Base-by-base conservation (phyloP, 225 moss, liverwort and hornwort species). In the Physcomitrellopsis africana region DNA sequence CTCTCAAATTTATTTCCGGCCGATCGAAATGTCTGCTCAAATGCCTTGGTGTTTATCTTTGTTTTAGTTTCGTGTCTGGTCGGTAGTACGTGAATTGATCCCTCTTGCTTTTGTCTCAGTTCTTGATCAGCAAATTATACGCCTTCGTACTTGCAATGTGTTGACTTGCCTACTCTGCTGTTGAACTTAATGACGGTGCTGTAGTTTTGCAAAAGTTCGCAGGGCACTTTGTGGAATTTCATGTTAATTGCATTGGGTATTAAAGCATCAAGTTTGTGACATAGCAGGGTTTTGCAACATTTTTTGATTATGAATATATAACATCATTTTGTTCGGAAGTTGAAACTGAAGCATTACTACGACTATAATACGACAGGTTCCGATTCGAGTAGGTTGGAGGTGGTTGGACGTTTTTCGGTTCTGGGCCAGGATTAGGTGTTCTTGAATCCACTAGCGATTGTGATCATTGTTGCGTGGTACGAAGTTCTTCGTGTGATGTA, bases 211-310 rank as follows among this genome's bases (percentile, higher is more conserved):
- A 24, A 55, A 8, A 8, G 55, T 22, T 55, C 19, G 20, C 55
- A 7, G 19, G 8, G 7, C 22, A 20, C 4, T 7, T 22, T 9
- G 11, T 11, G 19, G 22, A 55, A 55, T 55, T 11, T 3, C 55
- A 19, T 22, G 55, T 55, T 20, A 22, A 19, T 22, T 19, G 20
- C 55, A 55, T 60, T 55, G 54, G 17, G 18, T 4, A 19, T 55
- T 12, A 60, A 60, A 60, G 60, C 27, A 60, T 29, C 60, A 60
- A 60, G 60, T 27, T 55, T 60, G 60, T 27, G 27, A 13, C 27
- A 29, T 60, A 15, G 27, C 29, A 60, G 60, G 15, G 60, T 29
- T 60, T 60, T 27, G 60, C 60, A 29, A 6, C 7, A 2, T 60
- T 26, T 5, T 11, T 13, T 13, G 8, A 2, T 18, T 17, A 12